A percentile compares a stretch with the other conserved stretches of the same genome.
Evolutionary conservation across 2,329 filamentous ascomycete genomes (phyloP).

Genomic region (Atkinsonella hypoxylon): DNA sequence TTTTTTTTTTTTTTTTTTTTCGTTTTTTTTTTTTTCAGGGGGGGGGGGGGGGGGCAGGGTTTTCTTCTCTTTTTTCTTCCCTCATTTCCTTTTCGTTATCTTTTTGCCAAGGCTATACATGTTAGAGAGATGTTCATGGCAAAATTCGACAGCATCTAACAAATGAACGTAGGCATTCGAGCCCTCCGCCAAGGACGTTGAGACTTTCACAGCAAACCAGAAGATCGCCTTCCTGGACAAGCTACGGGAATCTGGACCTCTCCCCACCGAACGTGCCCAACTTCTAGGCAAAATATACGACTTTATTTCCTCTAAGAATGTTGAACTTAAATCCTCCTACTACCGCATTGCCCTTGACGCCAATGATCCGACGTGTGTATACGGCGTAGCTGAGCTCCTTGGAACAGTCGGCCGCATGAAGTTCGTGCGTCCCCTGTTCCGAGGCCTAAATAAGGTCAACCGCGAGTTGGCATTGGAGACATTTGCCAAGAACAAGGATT

Average conservation of each 20-base stretch:
- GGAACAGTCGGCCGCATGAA: constrained; percentile 90
- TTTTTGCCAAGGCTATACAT: no score
- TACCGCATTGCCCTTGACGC: constrained; percentile 68
- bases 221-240: constrained; percentile 81
- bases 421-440: constrained; percentile 81
- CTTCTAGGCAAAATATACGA: constrained; percentile 65
- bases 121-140: neutral
- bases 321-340: constrained; percentile 74
- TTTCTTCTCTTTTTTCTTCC: neutral
- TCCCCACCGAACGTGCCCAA: constrained; percentile 54
- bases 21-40: no score
- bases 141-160: constrained; percentile 8
- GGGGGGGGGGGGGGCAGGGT: no score
- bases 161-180: constrained; percentile 38
- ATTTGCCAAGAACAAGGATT: constrained; percentile 77
- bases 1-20: neutral
- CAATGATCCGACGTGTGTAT: constrained; percentile 55
- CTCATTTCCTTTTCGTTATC: neutral
- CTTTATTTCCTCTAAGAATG: constrained; percentile 64
- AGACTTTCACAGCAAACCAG: constrained; percentile 72
- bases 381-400: constrained; percentile 61
- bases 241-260: constrained; percentile 51
- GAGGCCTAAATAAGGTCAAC: constrained; percentile 63
- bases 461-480: constrained; percentile 63
- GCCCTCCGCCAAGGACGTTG: constrained; percentile 57